phyloP scores from a whole-genome alignment of 805 yeast species.

The Candida qinlingensis region DNA sequence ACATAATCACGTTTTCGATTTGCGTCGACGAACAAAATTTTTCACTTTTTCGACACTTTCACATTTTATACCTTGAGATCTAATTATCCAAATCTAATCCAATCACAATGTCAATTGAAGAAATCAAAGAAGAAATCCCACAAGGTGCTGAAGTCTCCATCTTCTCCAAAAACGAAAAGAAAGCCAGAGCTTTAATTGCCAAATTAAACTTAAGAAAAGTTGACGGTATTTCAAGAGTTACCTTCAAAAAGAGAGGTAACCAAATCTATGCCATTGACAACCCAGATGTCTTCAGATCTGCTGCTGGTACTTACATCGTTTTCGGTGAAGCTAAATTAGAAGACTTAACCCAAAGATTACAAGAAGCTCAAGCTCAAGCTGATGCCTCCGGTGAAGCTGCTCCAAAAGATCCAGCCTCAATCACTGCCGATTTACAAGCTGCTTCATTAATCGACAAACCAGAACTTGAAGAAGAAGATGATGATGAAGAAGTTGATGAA shows the following conservation, averaged over 20 bases:
- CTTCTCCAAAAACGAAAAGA: conserved; percentile 87
- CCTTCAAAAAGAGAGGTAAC: conserved; percentile 91
- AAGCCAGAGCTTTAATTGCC: conserved; percentile 86
- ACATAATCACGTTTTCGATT: background rate
- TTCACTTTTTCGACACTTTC: background rate
- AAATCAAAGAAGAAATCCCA: conserved; percentile 49
- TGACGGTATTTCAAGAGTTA: conserved; percentile 91
- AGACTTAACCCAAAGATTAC: conserved; percentile 84
- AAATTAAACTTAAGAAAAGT: conserved; percentile 87
- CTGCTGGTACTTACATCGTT: conserved; percentile 89
- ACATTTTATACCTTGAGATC: too few relatives aligned
- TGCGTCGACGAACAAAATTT: background rate
- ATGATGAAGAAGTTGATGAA: conserved; percentile 75
- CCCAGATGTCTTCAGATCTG: conserved; percentile 94
- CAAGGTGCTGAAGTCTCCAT: conserved; percentile 80
- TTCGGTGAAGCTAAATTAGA: conserved; percentile 98
- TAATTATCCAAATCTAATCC: background rate
- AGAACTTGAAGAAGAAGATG: conserved; percentile 46
- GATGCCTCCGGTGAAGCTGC: conserved; percentile 11
- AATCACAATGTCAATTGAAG: conserved; percentile 31
- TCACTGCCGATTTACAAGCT: conserved; percentile 76
- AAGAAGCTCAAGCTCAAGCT: conserved; percentile 60
- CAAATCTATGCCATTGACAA: conserved; percentile 83
- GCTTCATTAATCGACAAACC: conserved; percentile 48
- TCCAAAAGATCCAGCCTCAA: conserved; percentile 68